Evolutionary conservation across 2,329 filamentous ascomycete genomes (phyloP).

Genomic region (Neonectria coccinea): DNA sequence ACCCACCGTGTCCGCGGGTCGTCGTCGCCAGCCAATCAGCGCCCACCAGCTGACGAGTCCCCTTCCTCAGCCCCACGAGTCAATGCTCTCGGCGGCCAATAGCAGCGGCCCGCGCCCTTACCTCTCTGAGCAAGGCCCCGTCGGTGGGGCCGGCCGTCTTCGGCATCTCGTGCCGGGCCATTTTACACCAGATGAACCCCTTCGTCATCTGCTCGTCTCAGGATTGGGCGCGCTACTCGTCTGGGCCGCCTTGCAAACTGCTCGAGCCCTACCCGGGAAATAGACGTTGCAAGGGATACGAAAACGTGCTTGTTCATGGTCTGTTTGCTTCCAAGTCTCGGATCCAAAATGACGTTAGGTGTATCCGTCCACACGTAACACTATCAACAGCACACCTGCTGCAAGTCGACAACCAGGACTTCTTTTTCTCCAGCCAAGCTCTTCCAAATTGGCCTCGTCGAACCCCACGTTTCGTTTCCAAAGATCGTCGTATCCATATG

Average conservation of each 20-base stretch:
- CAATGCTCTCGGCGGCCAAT: constrained; percentile 5
- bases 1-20: constrained; percentile 21
- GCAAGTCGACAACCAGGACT: not conserved
- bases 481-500: not conserved
- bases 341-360: not conserved
- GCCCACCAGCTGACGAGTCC: constrained; percentile 51
- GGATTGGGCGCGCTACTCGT: not conserved
- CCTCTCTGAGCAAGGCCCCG: not conserved
- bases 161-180: constrained; percentile 35
- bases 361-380: not conserved
- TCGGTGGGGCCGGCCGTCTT: constrained; percentile 29
- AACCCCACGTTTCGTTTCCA: not conserved
- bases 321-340: not conserved
- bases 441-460: not conserved
- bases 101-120: not conserved
- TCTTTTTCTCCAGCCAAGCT: not conserved
- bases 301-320: not conserved
- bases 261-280: too few relatives aligned
- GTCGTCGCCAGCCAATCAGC: constrained; percentile 45
- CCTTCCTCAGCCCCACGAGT: constrained; percentile 35
- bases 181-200: constrained; percentile 13
- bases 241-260: too few relatives aligned
- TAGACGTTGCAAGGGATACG: not conserved
- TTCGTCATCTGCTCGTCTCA: constrained; percentile 2
- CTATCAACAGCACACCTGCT: not conserved